A percentile compares a stretch with the other conserved stretches of the same genome.
phyloP scores from a whole-genome alignment of 1,284 basidiomycete genomes.

The Athelia psychrophila region DNA sequence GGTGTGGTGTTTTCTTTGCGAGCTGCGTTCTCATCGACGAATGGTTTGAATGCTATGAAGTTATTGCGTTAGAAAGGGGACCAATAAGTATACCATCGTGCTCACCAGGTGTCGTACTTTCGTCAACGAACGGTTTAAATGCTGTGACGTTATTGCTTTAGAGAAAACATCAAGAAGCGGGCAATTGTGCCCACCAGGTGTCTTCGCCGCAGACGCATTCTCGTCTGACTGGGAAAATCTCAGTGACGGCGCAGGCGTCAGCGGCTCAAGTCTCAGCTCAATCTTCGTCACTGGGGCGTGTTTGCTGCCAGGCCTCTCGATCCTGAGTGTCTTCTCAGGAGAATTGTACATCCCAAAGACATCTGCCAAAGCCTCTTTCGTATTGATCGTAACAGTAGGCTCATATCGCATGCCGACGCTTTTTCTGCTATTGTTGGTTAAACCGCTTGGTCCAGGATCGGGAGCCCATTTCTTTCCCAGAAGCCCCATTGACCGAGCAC shows the following conservation, averaged over 20 bases:
- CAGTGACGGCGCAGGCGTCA: slow-evolving; percentile 28
- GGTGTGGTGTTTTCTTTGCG: slow-evolving; percentile 46
- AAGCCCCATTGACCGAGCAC: slow-evolving; percentile 74
- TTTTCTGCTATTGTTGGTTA: slow-evolving; percentile 50
- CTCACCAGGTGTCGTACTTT: background rate
- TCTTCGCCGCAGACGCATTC: slow-evolving; percentile 37
- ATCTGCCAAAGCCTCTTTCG: slow-evolving; percentile 89
- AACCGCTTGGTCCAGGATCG: slow-evolving; percentile 40
- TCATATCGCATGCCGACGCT: slow-evolving; percentile 28
- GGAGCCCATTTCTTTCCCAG: slow-evolving; percentile 79
- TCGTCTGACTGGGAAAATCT: slow-evolving; percentile 27
- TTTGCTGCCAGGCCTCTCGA: slow-evolving; percentile 54
- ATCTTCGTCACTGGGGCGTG: slow-evolving; percentile 67
- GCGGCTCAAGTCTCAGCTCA: slow-evolving; percentile 45
- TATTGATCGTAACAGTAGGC: slow-evolving; percentile 68
- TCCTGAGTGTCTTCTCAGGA: slow-evolving; percentile 69
- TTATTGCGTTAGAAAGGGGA: background rate
- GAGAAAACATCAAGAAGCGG: no score
- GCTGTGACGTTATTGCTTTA: background rate
- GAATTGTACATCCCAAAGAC: slow-evolving; percentile 94
- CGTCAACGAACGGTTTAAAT: slow-evolving; percentile 5
- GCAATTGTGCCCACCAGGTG: slow-evolving; percentile 21
- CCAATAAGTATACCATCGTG: background rate
- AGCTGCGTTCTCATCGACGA: slow-evolving; percentile 56
- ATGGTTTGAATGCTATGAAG: slow-evolving; percentile 55